Base-by-base conservation (phyloP, 495 filamentous ascomycete species). In the Aspergillus olivimuriae region DNA sequence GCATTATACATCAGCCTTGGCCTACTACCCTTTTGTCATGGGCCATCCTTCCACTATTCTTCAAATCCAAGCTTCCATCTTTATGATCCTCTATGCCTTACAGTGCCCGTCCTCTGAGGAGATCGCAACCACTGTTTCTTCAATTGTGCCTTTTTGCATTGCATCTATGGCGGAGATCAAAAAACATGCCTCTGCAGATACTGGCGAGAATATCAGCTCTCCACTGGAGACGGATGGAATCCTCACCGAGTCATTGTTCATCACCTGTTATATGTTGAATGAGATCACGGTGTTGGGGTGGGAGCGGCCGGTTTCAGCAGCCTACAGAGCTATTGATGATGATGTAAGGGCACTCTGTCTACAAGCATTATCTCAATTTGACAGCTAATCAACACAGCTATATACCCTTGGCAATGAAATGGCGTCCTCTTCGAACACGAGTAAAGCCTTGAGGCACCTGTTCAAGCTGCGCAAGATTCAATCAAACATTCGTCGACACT, bases 191-290 rank as follows among this genome's bases (percentile, higher is more conserved):
- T 47, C 52, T 6, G 35, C 47, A 8, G 40, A 35, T 3, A 38
- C 48, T 12, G 51, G 44, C 34, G 47, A 52, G 8, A 22, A 32
- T 10, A 41, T 34, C 18, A 39, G 43, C 2, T 31, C 39, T 10
- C 39, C 50, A 23, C 28, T 41, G 1, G 28, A 32, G 9, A 40
- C 48, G n/a, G 54, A 48, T 12, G 53, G 56, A n/a, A 32, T 35
- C 9, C 44, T 56, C 21, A 53, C 54, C 0, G 61, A 64, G 48
- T 55, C 53, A 4, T 51, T 62, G 50, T 64, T 64, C 8, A 64
- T 64, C 34, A 55, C 58, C 14, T 62, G 58, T 35, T 64, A 58
- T 36, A 64, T 64, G 61, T 45, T 64, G 35, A 64, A 64, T 33
- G 61, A 62, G 22, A 51, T 64, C 14, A 53, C 61, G 31, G 48